Evolutionary conservation across 495 filamentous ascomycete genomes (phyloP), one percentile per base, ranked within the genome.

Genomic region (Tuber microsphaerosporum): DNA sequence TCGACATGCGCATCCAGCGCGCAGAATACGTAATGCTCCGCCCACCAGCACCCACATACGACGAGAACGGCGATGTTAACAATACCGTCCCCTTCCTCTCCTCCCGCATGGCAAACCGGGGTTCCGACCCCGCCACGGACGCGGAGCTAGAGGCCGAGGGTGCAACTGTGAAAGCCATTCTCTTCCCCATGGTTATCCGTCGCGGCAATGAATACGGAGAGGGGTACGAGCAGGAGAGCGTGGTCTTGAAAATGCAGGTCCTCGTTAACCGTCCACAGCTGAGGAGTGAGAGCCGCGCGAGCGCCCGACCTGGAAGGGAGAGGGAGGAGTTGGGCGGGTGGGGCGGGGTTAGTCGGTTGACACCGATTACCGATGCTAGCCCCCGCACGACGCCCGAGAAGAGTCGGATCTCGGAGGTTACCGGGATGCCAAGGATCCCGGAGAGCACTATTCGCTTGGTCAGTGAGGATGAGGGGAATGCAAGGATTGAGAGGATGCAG

Each of bases 1-100:
- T 98, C 77, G 93, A 97, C 86, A 97, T 99, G 96, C 92, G 95
- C 79, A 94, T 91, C 26, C 95, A 99, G 83, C 88, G 94, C 20
- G 93, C 95, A 26, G 94, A 97, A 84, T 99, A 94, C 84, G 93
- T 95, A 84, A 97, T 99, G 94, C 90, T 97, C 9, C 94, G 94
- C 6, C 94, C 95, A 14, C 87, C 96, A n/a, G 92, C 94, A 78
- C 94, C 96, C 17, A 93, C 97, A 81, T 98, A 95, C 85, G 94
- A 98, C 84, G 91, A 90, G 77, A 91, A 93, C 76, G 95, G 95
- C 80, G 94, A 97, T 80, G 89, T 98, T 26, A 87, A 87, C 45
- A 91, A 90, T 56, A 92, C 93, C 69, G 91, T 97, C 22, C 85
- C 86, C 73, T 99, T 98, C 89, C 96, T 94, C 82, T 92, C 94